Conservation (phyloP, 441 rosid genomes). For the Bocquillonia castaneifolia region DNA sequence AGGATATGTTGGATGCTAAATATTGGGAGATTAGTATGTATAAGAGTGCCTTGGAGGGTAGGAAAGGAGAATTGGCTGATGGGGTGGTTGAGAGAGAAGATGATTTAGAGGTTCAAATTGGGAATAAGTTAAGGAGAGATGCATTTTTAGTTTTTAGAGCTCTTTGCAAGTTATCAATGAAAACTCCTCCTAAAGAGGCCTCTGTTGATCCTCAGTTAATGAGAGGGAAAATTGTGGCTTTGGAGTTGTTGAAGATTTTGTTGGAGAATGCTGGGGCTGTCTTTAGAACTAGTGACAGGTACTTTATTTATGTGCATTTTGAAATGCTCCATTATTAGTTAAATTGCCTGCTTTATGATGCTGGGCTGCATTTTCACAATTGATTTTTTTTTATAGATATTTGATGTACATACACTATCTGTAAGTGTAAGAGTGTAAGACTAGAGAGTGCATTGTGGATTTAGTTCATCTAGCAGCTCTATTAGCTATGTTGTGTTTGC, state of each 20-base stretch:
- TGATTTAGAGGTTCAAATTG: conserved; percentile 95
- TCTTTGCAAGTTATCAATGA: conserved; percentile 96
- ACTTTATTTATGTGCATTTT: background rate
- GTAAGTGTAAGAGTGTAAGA: too few relatives aligned
- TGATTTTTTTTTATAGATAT: background rate
- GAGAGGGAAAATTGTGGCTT: conserved; percentile 95
- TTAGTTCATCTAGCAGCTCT: conserved; percentile 5
- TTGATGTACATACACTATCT: background rate
- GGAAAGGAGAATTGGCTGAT: conserved; percentile 90
- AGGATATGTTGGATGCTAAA: conserved; percentile 99
- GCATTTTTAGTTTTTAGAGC: conserved; percentile 98
- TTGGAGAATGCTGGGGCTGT: conserved; percentile 99
- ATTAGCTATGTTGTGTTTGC: background rate
- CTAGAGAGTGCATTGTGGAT: background rate
- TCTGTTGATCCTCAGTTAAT: conserved; percentile 76
- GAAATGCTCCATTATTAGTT: background rate
- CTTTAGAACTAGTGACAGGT: conserved; percentile 98
- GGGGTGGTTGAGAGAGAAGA: conserved; percentile 85
- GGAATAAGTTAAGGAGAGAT: conserved; percentile 94
- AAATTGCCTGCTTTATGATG: background rate
- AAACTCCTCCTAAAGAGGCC: conserved; percentile 92
- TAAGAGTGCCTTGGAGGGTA: conserved; percentile 94
- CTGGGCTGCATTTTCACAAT: background rate
- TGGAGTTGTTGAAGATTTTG: conserved; percentile 92
- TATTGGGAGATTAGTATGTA: conserved; percentile 99